Evolutionary conservation across 768 basidiomycete genomes (phyloP), one percentile per base, ranked within the genome.

Genomic region (Coprinopsis strossmayeri): DNA sequence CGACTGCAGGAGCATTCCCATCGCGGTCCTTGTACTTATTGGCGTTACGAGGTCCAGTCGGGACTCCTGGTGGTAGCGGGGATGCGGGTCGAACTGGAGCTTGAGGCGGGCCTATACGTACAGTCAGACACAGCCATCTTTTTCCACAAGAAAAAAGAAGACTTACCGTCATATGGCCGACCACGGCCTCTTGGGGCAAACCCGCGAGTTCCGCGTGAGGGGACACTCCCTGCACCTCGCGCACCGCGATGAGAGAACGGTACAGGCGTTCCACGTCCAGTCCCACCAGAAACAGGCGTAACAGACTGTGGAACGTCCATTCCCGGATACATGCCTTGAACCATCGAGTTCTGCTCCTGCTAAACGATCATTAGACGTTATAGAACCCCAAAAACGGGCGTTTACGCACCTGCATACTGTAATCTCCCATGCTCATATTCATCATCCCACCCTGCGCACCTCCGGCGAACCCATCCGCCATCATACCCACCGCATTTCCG

Each of bases 1-100:
- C 89, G 11, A 89, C 87, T 23, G 87, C 87, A 51, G 87, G 84
- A 1, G 87, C 85, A 58, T 88, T 88, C 13, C 80, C 82, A 59
- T 91, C 89, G 34, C 88, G 76, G 63, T 92, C 90, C 70, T 91
- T 91, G 69, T 92, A 91, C 61, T 89, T 89, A 60, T 87, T 88
- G 64, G 87, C 86, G 62, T 91, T 91, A 37, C 90, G 74, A 11
- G 90, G 90, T 1, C 90, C 90, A 0, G 90, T 92, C 1, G 90
- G 90, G 17, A 92, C 90, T 50, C 83, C 83, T 12, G 90, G 88
- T 1, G 90, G 90, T 1, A 92, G 73, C 15, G 90, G 90, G 0
- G 90, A 91, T 4, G 88, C 84, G 3, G 90, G 84, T 50, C 89
- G 77, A 28, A 81, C 81, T 34, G 85, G 81, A 5, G 73, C 71